Percentiles rank a stretch among this genome's conserved stretches.
These are phyloP conservation scores for Acanthamoeba culbertsoni DNA, from an alignment of 208 protist species.

Conservation along the genomic window DNA sequence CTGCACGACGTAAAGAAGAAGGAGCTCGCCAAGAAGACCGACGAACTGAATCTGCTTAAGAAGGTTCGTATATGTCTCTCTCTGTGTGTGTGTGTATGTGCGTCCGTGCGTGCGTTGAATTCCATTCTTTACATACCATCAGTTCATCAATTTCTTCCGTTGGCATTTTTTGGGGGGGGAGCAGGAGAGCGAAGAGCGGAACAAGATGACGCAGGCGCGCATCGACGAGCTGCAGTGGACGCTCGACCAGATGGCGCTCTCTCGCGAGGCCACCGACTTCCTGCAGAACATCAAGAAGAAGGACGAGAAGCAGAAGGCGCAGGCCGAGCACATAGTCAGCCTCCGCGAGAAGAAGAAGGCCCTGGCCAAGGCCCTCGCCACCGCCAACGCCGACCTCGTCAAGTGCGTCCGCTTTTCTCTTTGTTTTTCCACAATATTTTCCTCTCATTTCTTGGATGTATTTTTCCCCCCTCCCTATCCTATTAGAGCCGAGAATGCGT, in stretches of 20 bases:
- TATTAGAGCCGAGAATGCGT: slow-evolving; percentile 14
- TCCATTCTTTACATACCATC: too few species aligned
- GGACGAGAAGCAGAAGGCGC: slow-evolving; percentile 32
- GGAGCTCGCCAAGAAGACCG: slow-evolving; percentile 18
- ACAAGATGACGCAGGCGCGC: background rate
- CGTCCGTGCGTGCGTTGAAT: background rate
- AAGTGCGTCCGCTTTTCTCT: background rate
- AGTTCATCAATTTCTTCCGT: too few species aligned
- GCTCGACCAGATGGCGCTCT: slow-evolving; percentile 29
- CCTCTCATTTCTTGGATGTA: background rate
- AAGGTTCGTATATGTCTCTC: background rate
- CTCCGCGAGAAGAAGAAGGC: slow-evolving; percentile 43
- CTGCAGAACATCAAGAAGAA: slow-evolving; percentile 15
- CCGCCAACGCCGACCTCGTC: slow-evolving; percentile 1
- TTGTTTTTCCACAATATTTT: background rate
- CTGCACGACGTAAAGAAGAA: background rate
- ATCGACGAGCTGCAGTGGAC: slow-evolving; percentile 11
- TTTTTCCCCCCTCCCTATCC: background rate
- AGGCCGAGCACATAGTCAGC: background rate
- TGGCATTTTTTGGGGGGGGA: too few species aligned
- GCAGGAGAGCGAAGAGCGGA: background rate
- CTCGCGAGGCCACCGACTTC: background rate
- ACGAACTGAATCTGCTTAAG: background rate
- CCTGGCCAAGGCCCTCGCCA: slow-evolving; percentile 1
- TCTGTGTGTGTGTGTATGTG: background rate